Evolutionary conservation across 2,329 filamentous ascomycete genomes (phyloP).

Genomic region (Geosmithia flava): DNA sequence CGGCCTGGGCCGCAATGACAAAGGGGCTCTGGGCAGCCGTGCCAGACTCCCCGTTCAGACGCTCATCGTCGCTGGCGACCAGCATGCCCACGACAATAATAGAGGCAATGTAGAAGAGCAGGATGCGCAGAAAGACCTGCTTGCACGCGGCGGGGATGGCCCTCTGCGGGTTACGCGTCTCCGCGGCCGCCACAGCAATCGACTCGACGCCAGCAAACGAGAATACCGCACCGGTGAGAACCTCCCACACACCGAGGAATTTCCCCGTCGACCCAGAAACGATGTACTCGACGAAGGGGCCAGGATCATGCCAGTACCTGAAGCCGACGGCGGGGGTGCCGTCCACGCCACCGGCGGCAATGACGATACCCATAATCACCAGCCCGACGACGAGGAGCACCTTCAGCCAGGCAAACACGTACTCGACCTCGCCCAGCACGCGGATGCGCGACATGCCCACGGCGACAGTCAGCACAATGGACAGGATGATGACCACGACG

Average conservation of each 20-base stretch:
- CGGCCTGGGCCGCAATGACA: constrained; percentile 59
- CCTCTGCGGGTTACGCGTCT: constrained; percentile 46
- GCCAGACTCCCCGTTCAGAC: constrained; percentile 31
- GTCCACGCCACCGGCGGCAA: constrained; percentile 49
- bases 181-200: constrained; percentile 49
- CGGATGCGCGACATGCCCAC: constrained; percentile 46
- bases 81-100: constrained; percentile 62
- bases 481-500: constrained; percentile 34
- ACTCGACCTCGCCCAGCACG: constrained; percentile 48
- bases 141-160: constrained; percentile 61
- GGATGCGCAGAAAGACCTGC: constrained; percentile 63
- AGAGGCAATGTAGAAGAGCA: constrained; percentile 57
- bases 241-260: constrained; percentile 39
- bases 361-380: constrained; percentile 48
- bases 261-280: constrained; percentile 21
- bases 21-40: constrained; percentile 45
- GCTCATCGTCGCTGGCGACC: constrained; percentile 45
- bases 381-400: constrained; percentile 50
- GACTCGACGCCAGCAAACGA: constrained; percentile 56
- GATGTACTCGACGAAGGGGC: constrained; percentile 56
- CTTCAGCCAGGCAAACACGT: constrained; percentile 38
- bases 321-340: constrained; percentile 50
- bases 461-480: constrained; percentile 38
- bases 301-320: constrained; percentile 56
- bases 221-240: constrained; percentile 51